Evolutionary conservation across 1,284 basidiomycete genomes (phyloP).

Genomic region (Cutaneotrichosporon cyanovorans): DNA sequence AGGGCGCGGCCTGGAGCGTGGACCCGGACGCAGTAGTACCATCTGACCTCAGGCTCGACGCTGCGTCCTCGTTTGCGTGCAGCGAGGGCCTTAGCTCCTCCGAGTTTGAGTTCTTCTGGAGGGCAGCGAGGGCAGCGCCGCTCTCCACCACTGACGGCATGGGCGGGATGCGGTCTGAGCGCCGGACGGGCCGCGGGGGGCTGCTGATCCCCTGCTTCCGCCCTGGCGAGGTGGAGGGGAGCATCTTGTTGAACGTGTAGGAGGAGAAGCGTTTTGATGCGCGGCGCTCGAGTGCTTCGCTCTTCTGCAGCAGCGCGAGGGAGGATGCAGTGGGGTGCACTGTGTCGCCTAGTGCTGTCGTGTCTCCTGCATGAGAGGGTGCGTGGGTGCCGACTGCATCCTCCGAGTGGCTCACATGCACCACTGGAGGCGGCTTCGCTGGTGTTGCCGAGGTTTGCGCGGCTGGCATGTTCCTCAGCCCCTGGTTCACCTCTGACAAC

Average conservation of each 20-base stretch:
- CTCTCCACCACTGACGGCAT: conserved; percentile 23
- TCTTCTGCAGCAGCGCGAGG: conserved; percentile 60
- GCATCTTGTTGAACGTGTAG: conserved; percentile 93
- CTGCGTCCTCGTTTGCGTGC: background rate
- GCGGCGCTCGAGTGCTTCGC: conserved; percentile 77
- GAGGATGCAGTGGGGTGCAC: conserved; percentile 1
- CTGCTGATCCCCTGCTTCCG: conserved; percentile 19
- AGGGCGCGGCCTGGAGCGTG: too few relatives aligned
- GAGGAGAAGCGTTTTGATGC: conserved; percentile 95
- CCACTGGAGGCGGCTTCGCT: too few relatives aligned
- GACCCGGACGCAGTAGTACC: too few relatives aligned
- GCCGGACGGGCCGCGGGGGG: conserved; percentile 37
- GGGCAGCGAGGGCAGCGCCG: background rate
- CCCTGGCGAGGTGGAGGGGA: conserved; percentile 45
- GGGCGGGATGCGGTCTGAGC: conserved; percentile 31
- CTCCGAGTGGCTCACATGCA: too few relatives aligned
- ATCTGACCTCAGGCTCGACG: too few relatives aligned
- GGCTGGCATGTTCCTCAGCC: too few relatives aligned
- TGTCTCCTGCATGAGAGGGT: too few relatives aligned
- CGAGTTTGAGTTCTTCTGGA: background rate
- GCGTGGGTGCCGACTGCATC: too few relatives aligned
- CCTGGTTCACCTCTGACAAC: conserved; percentile 1
- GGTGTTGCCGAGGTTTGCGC: too few relatives aligned
- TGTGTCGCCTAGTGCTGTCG: too few relatives aligned
- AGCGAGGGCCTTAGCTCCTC: background rate